Base-by-base conservation (phyloP, 2,329 filamentous ascomycete genomes). In the Fusarium sp. region DNA sequence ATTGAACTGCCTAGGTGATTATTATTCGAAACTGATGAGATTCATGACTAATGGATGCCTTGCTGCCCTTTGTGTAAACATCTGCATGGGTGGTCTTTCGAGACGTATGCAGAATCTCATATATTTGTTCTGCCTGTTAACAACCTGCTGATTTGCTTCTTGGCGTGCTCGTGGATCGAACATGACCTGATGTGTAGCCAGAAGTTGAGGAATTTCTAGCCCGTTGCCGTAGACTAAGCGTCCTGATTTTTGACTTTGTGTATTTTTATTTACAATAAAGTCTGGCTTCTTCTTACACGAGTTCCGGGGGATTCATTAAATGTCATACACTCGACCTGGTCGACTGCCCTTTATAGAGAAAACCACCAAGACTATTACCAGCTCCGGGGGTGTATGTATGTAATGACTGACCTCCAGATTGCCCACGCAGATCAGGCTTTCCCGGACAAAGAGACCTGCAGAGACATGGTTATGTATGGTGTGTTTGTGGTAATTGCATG, bases 361-460 rank as follows among this genome's bases (percentile, higher is more conserved):
- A 46, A 46, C 21, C 19, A 16, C 25, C 38, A 37, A 27, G n/a
- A 29, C 27, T 41, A n/a, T 27, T 37, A 59, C 29, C 46, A 45
- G 37, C 37, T 52, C 44, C 51, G 38, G 44, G 38, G 33, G 29
- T 63, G 41, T 37, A 39, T 63, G 33, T 18, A 46, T 54, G 31
- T 39, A 51, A 49, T 37, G 23, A 27, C 42, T 71, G 35, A n/a
- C 44, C 44, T 54, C 54, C 48, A 46, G 42, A 44, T 52, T 44
- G 51, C 55, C 23, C 29, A 57, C 65, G 52, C 48, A 66, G 60
- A 60, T 35, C 56, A 73, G 56, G 60, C 52, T 44, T 60, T 42
- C 25, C 63, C 31, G 37, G 63, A 51, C 29, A 51, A 49, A 45
- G 23, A 62, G 48, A 41, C 60, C 41, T 44, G 59, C 46, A 66